Evolutionary conservation across 2,329 filamentous ascomycete genomes (phyloP), one percentile per base, ranked within the genome.

Genomic region (Colletotrichum orbiculare): DNA sequence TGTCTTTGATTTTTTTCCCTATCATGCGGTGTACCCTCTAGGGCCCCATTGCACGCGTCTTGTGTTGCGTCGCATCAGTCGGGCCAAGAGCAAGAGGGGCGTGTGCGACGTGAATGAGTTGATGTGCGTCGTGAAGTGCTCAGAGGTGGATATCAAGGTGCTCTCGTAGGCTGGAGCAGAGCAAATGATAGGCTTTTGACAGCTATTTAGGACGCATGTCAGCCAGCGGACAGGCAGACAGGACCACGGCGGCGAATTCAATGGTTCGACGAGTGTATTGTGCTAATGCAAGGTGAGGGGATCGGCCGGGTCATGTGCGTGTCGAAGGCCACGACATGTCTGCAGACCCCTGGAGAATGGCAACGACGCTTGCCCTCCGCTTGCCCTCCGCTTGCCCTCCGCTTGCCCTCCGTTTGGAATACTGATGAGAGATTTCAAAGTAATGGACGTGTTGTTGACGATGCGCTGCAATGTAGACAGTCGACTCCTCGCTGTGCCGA

Each of bases 251-350:
- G 55, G 17, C 55, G 42, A 46, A 55, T 43, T 42, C 25, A 38
- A 37, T 33, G 46, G 25, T 50, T 49, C 35, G 48, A 50, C 48
- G 48, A 17, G 10, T 35, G 48, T 45, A n/a, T 17, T 9, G 25
- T 34, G 38, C n/a, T 25, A 25, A 1, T 25, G 55, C 55, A n/a
- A 58, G 37, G 55, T 46, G 55, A 25, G 37, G 35, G 45, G 46
- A 58, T 45, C 55, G 46, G 46, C 55, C 46, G 33, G 46, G 46
- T 58, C 55, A 50, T 58, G 55, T 58, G 55, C 46, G 39, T 25
- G 9, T 35, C 46, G 12, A 49, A 25, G 46, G 55, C 55, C 45
- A 50, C 55, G 55, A 58, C 55, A 43, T 57, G 8, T 25, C 25
- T 25, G 25, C 25, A 5, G 25, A 25, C 25, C 25, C 25, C 25